phyloP scores from a whole-genome alignment of 1,139 yeast species.

The Geotrichum siamense region DNA sequence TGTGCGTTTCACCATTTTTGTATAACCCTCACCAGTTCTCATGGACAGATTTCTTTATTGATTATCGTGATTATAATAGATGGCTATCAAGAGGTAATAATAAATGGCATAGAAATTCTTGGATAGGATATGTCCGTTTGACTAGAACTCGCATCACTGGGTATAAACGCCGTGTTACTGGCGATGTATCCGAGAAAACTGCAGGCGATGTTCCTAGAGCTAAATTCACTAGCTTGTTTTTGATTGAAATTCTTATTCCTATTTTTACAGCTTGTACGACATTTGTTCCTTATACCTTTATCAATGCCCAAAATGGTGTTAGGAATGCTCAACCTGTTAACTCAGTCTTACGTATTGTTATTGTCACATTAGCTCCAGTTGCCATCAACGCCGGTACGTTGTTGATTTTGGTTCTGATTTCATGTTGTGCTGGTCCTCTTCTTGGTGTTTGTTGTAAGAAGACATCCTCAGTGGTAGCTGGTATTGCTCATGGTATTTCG shows the following conservation, averaged over 20 bases:
- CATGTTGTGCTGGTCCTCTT: constrained; percentile 97
- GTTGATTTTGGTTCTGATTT: constrained; percentile 59
- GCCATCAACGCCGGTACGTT: constrained; percentile 72
- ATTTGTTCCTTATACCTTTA: constrained; percentile 84
- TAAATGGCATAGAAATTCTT: constrained; percentile 98
- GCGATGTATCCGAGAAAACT: constrained; percentile 84
- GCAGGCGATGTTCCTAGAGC: constrained; percentile 96
- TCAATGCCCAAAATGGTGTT: constrained; percentile 97
- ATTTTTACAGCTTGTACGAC: constrained; percentile 81
- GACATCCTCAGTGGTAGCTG: constrained; percentile 96
- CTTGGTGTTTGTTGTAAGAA: constrained; percentile 93
- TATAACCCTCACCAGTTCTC: constrained; percentile 99
- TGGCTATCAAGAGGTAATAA: constrained; percentile 99
- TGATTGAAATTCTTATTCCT: constrained; percentile 85
- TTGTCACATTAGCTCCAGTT: constrained; percentile 88
- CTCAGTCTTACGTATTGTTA: constrained; percentile 74
- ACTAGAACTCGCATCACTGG: constrained; percentile 97
- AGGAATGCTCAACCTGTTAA: constrained; percentile 51
- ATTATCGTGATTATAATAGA: constrained; percentile 95
- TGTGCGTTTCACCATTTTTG: constrained; percentile 87
- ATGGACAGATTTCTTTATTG: constrained; percentile 97
- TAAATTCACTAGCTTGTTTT: constrained; percentile 74
- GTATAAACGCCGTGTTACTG: constrained; percentile 83
- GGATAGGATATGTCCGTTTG: constrained; percentile 96
- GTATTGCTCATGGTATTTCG: constrained; percentile 85